These are phyloP conservation scores for Breynia disticha DNA, from an alignment of 441 rosid species.

Conservation along the genomic window DNA sequence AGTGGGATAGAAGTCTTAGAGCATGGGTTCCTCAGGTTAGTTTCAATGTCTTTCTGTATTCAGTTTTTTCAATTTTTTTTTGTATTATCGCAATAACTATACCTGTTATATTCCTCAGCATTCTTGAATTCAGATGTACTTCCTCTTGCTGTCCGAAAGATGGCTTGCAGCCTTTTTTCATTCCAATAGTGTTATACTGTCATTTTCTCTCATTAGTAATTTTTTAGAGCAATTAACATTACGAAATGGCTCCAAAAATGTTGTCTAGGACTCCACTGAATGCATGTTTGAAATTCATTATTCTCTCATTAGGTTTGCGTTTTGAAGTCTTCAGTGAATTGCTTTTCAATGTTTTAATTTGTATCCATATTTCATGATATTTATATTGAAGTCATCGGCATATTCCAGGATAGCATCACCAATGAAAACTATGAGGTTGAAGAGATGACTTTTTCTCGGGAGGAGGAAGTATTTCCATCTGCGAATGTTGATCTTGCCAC, in stretches of 20 bases:
- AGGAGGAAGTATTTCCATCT: slow-evolving; percentile 64
- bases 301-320: no score
- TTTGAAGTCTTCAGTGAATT: no score
- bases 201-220: no score
- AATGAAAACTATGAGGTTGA: slow-evolving; percentile 44
- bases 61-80: not conserved
- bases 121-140: no score
- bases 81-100: no score
- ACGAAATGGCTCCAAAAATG: no score
- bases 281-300: not conserved
- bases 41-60: not conserved
- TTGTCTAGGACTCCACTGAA: not conserved
- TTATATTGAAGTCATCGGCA: slow-evolving; percentile 10
- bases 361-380: not conserved
- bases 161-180: no score
- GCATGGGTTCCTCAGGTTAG: slow-evolving; percentile 95
- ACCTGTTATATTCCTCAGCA: no score
- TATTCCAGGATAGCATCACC: slow-evolving; percentile 36
- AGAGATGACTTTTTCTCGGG: slow-evolving; percentile 75
- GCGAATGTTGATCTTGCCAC: slow-evolving; percentile 26
- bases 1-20: slow-evolving; percentile 63
- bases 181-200: no score
- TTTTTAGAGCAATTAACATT: no score
- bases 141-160: no score
- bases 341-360: no score